A percentile compares a stretch with the other conserved stretches of the same genome.
These are phyloP conservation scores for Stereocaulon alpinum DNA, from an alignment of 495 filamentous ascomycete species.

Conservation along the genomic window DNA sequence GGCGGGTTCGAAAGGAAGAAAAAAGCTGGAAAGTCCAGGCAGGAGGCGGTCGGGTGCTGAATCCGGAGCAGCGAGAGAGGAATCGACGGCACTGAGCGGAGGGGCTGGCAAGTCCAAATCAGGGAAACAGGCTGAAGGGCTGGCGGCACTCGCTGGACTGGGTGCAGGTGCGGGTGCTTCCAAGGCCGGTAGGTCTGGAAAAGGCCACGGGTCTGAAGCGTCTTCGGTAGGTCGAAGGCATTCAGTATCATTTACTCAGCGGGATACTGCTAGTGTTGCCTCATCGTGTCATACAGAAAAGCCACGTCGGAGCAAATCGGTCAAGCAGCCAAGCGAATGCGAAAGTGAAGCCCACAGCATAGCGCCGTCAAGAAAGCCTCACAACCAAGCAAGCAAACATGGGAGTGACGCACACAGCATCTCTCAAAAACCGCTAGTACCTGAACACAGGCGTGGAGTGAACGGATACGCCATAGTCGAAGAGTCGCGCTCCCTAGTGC, in stretches of 20 bases:
- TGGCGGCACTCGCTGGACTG: background rate
- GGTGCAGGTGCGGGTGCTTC: background rate
- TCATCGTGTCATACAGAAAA: background rate
- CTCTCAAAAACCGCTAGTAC: background rate
- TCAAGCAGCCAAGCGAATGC: background rate
- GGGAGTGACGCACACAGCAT: background rate
- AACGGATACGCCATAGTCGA: background rate
- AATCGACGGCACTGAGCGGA: background rate
- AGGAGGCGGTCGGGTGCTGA: background rate
- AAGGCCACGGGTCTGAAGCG: background rate
- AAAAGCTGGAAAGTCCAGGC: background rate
- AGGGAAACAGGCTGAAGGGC: conserved; percentile 1
- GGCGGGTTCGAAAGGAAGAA: background rate
- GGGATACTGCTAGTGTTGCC: background rate
- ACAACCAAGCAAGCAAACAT: background rate
- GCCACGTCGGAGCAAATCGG: background rate
- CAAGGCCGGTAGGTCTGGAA: background rate
- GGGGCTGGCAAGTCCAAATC: background rate
- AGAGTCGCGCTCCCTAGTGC: background rate
- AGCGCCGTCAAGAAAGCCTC: background rate
- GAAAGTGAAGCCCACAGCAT: background rate
- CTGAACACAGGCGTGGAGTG: background rate
- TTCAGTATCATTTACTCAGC: background rate
- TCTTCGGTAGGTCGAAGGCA: background rate
- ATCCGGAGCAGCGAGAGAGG: background rate